These are phyloP conservation scores for Beauveria caledonica DNA, from an alignment of 2,329 filamentous ascomycete genomes.

Conservation along the genomic window DNA sequence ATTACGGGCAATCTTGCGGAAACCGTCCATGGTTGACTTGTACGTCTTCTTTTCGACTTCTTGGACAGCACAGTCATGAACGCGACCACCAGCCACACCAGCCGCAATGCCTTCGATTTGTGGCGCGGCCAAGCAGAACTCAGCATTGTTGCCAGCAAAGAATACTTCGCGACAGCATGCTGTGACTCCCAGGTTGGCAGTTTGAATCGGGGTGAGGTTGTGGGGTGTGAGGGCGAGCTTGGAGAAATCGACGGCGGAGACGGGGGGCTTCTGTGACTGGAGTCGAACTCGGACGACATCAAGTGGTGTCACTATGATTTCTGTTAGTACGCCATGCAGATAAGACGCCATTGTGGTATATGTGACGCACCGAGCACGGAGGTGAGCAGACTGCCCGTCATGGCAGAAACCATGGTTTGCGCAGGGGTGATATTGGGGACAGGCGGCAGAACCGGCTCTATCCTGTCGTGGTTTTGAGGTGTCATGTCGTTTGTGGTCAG, in stretches of 20 bases:
- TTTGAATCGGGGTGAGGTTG: conserved; percentile 62
- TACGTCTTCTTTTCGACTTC: conserved; percentile 77
- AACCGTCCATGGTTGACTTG: conserved; percentile 82
- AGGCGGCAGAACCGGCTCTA: conserved; percentile 16
- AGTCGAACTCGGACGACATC: conserved; percentile 93
- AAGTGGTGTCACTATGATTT: conserved; percentile 70
- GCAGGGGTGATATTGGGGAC: conserved; percentile 63
- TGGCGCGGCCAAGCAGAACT: conserved; percentile 69
- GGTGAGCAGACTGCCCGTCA: conserved; percentile 82
- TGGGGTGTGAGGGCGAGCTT: conserved; percentile 47
- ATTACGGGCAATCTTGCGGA: conserved; percentile 90
- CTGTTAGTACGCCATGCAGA: not conserved
- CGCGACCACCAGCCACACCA: conserved; percentile 42
- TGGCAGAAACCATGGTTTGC: conserved; percentile 93
- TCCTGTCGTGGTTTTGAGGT: conserved; percentile 22
- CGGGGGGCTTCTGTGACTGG: conserved; percentile 63
- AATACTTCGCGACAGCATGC: conserved; percentile 96
- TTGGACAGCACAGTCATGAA: conserved; percentile 76
- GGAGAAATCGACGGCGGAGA: conserved; percentile 44
- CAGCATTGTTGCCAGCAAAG: conserved; percentile 79
- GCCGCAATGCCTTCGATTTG: conserved; percentile 39
- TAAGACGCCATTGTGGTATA: not conserved
- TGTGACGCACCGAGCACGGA: conserved; percentile 67
- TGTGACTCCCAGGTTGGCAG: conserved; percentile 77
- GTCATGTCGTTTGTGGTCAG: conserved; percentile 8